phyloP scores from a whole-genome alignment of 768 basidiomycete genomes.

The Leucogyrophana mollusca region DNA sequence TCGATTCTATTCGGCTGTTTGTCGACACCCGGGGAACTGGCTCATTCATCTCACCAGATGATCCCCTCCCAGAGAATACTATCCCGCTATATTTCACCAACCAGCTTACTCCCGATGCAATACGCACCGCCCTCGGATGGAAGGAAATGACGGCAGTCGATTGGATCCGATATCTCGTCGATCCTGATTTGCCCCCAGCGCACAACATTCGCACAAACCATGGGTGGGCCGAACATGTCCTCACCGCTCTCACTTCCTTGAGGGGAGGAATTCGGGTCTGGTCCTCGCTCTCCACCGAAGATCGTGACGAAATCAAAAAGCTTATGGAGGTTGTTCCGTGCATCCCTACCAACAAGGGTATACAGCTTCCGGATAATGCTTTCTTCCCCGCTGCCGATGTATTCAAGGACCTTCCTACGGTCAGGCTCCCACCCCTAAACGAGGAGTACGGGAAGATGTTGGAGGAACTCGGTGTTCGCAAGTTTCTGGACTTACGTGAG shows the following conservation, averaged over 20 bases:
- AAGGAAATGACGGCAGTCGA: conserved; percentile 64
- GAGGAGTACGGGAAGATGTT: conserved; percentile 47
- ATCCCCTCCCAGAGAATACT: conserved; percentile 73
- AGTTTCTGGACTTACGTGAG: conserved; percentile 82
- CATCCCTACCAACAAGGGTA: conserved; percentile 73
- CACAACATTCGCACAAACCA: conserved; percentile 61
- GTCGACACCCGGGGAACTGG: conserved; percentile 56
- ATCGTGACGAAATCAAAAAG: conserved; percentile 47
- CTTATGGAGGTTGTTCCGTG: conserved; percentile 53
- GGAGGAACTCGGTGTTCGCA: conserved; percentile 66
- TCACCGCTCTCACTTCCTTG: conserved; percentile 39
- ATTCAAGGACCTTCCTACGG: conserved; percentile 83
- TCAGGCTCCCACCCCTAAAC: conserved; percentile 53
- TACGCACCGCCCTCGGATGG: conserved; percentile 72
- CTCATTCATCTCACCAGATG: conserved; percentile 61
- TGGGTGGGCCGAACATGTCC: conserved; percentile 74
- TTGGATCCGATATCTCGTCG: conserved; percentile 68
- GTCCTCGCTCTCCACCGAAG: conserved; percentile 52
- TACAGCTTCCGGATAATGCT: conserved; percentile 63
- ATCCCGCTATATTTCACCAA: conserved; percentile 67
- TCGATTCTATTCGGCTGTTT: conserved; percentile 64
- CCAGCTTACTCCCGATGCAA: conserved; percentile 46
- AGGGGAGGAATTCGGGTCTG: conserved; percentile 55
- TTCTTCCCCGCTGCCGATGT: conserved; percentile 87
- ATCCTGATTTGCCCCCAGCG: conserved; percentile 42